Evolutionary conservation across 176 grass and related monocot genomes (phyloP), one percentile per base, ranked within the genome.

Genomic region (Metroxylon sagu): DNA sequence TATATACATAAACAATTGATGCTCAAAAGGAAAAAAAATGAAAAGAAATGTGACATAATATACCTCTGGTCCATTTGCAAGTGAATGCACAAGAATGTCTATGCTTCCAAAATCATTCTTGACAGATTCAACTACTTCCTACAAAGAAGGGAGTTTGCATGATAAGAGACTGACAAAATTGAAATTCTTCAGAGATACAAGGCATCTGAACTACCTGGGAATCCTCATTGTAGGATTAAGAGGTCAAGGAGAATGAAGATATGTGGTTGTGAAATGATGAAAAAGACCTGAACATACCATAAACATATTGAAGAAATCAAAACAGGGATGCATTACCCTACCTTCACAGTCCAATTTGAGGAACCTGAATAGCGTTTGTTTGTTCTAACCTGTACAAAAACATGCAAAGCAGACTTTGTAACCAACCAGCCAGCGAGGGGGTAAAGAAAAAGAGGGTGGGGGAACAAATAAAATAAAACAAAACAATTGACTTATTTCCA

Each of bases 61-160:
- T 62, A 85, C 93, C 81, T 97, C 93, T 58, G 93, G 87, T 28
- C 93, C 93, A 78, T 97, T 97, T 19, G 93, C 93, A 74, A 97
- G 87, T 67, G 93, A 97, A 65, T 92, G 84, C 53, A 97, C 87
- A 64, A 97, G 84, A 60, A 97, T 97, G 67, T 97, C 93, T 76
- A 97, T 97, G 67, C 72, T 91, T 25, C 84, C 93, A 85, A 91
- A 97, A 84, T 97, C 93, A 48, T 83, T 90, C 56, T 88, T 91
- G 26, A 97, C 93, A 60, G 74, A 66, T 73, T 97, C 84, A 39
- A 81, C 93, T 65, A 83, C 87, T 97, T 97, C 93, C 93, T 87
- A 69, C 61, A 69, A 76, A 18, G 56, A 70, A 50, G 48, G 19
- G 74, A 35, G 62, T 0, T 1, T 16, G 16, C 48, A 71, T 8